phyloP scores from a whole-genome alignment of 208 protist species.

The Acanthamoeba royreba region DNA sequence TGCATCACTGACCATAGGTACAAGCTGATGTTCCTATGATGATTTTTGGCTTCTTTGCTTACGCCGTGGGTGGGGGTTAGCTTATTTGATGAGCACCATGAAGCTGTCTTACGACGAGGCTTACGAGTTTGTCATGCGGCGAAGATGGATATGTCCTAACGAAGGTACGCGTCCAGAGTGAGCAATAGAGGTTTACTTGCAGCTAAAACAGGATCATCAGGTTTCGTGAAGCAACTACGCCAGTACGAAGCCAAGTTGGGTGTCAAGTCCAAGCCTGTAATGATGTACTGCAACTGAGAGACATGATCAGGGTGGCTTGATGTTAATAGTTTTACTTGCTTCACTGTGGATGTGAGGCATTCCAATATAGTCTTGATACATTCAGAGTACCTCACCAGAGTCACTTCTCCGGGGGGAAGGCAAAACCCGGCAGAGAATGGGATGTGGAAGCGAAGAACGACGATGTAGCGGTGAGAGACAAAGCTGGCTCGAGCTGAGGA shows the following conservation, averaged over 20 bases:
- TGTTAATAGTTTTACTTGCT: background rate
- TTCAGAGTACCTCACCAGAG: too few species aligned
- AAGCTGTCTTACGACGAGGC: background rate
- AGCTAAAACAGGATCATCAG: background rate
- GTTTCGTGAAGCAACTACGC: background rate
- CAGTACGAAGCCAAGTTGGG: background rate
- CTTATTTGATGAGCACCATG: background rate
- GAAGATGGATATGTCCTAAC: background rate
- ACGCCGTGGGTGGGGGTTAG: too few species aligned
- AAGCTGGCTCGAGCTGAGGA: background rate
- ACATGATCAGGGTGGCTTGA: background rate
- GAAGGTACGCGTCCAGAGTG: background rate
- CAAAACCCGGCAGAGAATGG: too few species aligned
- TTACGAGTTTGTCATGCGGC: background rate
- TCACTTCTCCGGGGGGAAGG: too few species aligned
- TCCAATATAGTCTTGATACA: too few species aligned
- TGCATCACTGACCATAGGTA: background rate
- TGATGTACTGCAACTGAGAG: slow-evolving; percentile 10
- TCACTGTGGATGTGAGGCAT: too few species aligned
- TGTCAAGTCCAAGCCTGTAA: background rate
- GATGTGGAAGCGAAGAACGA: background rate
- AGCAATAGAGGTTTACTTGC: background rate
- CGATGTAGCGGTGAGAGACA: background rate
- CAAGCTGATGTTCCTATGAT: too few species aligned
- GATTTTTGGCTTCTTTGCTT: too few species aligned